These are phyloP conservation scores for Gossypium raimondii DNA, from an alignment of 345 rosid species.

Conservation along the genomic window DNA sequence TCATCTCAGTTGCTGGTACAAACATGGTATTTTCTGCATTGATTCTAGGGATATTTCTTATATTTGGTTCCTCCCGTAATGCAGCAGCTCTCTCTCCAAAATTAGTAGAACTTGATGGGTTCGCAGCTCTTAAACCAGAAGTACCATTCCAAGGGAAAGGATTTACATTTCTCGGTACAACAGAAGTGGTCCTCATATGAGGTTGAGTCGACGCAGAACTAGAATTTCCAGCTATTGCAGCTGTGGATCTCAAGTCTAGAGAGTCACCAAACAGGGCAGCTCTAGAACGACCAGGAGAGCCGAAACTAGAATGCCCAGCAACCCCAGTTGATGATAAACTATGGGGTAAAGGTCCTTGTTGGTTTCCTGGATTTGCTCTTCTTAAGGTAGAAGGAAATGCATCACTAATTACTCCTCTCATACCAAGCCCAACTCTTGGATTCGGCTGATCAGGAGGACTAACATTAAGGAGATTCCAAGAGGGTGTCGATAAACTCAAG, in stretches of 20 bases:
- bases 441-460: constrained; percentile 40
- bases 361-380: constrained; percentile 45
- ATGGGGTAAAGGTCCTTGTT: constrained; percentile 45
- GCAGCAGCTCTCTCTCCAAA: constrained; percentile 45
- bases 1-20: constrained; percentile 42
- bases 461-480: constrained; percentile 35
- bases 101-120: constrained; percentile 34
- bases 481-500: constrained; percentile 56
- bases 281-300: constrained; percentile 38
- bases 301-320: constrained; percentile 35
- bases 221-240: constrained; percentile 30
- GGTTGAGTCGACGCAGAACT: constrained; percentile 42
- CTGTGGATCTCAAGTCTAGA: constrained; percentile 40
- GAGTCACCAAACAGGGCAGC: constrained; percentile 36
- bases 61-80: constrained; percentile 40
- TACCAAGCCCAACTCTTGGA: constrained; percentile 45
- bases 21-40: constrained; percentile 51
- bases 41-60: constrained; percentile 49
- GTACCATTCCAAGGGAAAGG: constrained; percentile 52
- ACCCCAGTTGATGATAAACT: constrained; percentile 42
- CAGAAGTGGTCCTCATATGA: constrained; percentile 38
- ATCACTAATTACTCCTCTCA: constrained; percentile 42
- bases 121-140: constrained; percentile 45
- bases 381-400: constrained; percentile 48
- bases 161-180: constrained; percentile 44